Conservation (phyloP, 176 grass and related monocot species). For the Chloris gayana region DNA sequence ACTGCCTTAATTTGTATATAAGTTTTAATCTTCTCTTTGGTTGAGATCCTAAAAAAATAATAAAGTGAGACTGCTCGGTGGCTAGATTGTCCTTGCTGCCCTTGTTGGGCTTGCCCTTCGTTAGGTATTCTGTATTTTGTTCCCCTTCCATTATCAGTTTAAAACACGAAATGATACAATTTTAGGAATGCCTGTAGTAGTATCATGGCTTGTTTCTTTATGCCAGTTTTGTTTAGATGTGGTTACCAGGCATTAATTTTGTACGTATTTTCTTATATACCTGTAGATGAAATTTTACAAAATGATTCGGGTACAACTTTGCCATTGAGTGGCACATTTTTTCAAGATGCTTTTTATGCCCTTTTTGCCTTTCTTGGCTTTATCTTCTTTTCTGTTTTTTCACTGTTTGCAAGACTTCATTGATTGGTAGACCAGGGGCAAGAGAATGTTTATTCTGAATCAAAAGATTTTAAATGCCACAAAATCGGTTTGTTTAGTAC, state of each 20-base stretch:
- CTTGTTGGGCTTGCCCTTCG: not conserved
- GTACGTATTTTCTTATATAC: not conserved
- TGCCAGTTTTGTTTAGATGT: not conserved
- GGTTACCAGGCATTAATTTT: conserved; percentile 11
- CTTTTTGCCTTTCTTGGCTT: too few species aligned
- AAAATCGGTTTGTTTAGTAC: not conserved
- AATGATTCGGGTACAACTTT: not conserved
- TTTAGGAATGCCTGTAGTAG: not conserved
- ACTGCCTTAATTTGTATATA: conserved; percentile 14
- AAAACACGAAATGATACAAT: not conserved
- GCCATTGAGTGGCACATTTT: not conserved
- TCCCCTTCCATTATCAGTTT: too few species aligned
- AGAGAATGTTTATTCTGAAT: conserved; percentile 1
- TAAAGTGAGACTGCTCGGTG: too few species aligned
- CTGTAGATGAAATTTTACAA: not conserved
- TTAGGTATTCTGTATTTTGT: not conserved
- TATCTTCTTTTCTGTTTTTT: not conserved
- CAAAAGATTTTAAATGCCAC: not conserved
- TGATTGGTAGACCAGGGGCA: not conserved
- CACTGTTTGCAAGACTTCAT: not conserved
- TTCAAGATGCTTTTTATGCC: not conserved
- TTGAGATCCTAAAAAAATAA: not conserved
- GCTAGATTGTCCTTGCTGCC: too few species aligned
- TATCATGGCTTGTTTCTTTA: not conserved
- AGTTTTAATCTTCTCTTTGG: not conserved